Base-by-base conservation (phyloP, 345 rosid genomes). In the Passiflora organensis region DNA sequence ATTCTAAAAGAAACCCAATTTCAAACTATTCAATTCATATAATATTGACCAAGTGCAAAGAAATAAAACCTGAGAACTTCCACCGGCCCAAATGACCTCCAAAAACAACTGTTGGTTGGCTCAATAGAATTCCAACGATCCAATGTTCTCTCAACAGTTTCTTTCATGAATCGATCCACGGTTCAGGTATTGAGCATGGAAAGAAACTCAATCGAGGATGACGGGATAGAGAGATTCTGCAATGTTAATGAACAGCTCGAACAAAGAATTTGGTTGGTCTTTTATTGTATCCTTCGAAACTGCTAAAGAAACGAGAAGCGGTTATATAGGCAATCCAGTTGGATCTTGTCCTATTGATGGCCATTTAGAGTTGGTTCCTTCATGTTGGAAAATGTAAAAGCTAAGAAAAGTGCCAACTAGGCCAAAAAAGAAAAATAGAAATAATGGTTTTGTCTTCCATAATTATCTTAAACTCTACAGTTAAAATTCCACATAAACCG, bases 271-370 rank as follows among this genome's bases (percentile, higher is more conserved):
- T 28, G 34, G 34, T 28, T 28, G 34, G 34, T 8, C 34, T 28
- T 28, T 28, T 15, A 53, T 63, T 54, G 48, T 65, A 16, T 67
- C 64, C 51, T 55, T 32, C 61, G 66, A 57, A 53, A 25, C 58
- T 17, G 58, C 71, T 20, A 52, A 32, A 58, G 60, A 60, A 63
- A 56, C 78, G 65, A 45, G 59, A 80, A 64, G 65, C 85, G 78
- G 79, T 74, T 73, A 64, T 39, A 48, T 55, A 75, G 91, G 82
- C 81, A 59, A 53, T 64, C 51, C 62, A 76, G 71, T 23, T 50
- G 68, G 56, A 55, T 55, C 61, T 25, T 63, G 60, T 47, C 46
- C 34, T 20, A 10, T 51, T 39, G 4, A 16, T 20, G n/a, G 47
- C 37, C 46, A n/a, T 37, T 20, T 11, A 22, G 12, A 37, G 23